Evolutionary conservation across 495 filamentous ascomycete genomes (phyloP).

Genomic region (Endocarpon pusillum): DNA sequence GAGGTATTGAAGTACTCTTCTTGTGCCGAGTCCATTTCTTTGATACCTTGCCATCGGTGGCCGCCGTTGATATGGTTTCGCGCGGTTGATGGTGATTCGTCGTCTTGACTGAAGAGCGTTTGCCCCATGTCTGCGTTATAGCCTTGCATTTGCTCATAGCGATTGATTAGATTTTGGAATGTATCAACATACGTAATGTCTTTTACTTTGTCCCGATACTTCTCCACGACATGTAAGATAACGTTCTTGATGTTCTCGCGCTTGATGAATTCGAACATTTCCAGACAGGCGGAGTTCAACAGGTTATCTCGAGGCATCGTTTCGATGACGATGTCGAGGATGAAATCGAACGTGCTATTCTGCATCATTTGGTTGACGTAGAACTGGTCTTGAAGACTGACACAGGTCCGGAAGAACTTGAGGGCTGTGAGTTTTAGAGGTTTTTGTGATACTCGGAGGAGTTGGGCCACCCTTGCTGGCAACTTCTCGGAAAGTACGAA

Average conservation of each 20-base stretch:
- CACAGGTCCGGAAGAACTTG: constrained; percentile 83
- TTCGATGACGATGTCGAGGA: constrained; percentile 71
- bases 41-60: constrained; percentile 52
- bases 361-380: constrained; percentile 78
- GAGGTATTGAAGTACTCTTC: constrained; percentile 90
- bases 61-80: constrained; percentile 45
- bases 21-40: constrained; percentile 73
- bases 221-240: constrained; percentile 72
- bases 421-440: constrained; percentile 81
- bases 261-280: constrained; percentile 85
- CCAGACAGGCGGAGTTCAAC: constrained; percentile 86
- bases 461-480: constrained; percentile 62
- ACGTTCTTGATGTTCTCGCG: constrained; percentile 69
- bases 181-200: constrained; percentile 73
- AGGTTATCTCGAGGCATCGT: constrained; percentile 95
- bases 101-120: constrained; percentile 31
- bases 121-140: constrained; percentile 42
- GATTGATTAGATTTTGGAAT: constrained; percentile 54
- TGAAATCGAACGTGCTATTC: constrained; percentile 69
- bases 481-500: constrained; percentile 73
- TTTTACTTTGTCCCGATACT: constrained; percentile 67
- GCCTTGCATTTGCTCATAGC: constrained; percentile 70
- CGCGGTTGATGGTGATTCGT: constrained; percentile 24
- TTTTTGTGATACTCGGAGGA: constrained; percentile 76
- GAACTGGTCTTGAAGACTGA: constrained; percentile 79